These are phyloP conservation scores for Phytophthora constricta DNA, from an alignment of 352 stramenopile species.

Conservation along the genomic window DNA sequence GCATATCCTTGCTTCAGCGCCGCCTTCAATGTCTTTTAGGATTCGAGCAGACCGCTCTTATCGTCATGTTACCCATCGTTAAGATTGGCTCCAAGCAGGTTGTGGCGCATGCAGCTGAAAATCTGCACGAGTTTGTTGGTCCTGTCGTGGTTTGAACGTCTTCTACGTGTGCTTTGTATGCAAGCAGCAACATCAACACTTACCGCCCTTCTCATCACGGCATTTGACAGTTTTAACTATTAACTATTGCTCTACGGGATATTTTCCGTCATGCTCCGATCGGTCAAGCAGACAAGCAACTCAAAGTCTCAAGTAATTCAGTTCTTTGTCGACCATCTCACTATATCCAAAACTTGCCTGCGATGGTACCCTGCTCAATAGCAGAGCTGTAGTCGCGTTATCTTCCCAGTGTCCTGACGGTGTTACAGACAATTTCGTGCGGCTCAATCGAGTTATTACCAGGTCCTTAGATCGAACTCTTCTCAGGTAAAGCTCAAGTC, in stretches of 20 bases:
- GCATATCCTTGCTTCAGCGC: conserved; percentile 14
- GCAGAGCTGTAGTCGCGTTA: no score
- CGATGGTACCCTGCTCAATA: no score
- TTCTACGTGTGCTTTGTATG: no score
- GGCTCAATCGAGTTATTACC: no score
- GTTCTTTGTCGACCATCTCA: neutral
- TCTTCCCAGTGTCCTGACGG: no score
- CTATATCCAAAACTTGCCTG: neutral
- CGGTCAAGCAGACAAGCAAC: neutral
- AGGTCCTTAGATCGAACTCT: no score
- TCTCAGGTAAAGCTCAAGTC: no score
- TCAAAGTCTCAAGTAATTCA: no score
- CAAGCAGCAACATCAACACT: neutral
- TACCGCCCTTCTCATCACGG: neutral
- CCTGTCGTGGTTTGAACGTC: no score
- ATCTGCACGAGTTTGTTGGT: conserved; percentile 22
- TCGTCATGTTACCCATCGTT: conserved; percentile 1
- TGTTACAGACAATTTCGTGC: no score
- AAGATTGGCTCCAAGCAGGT: conserved; percentile 26
- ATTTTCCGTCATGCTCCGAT: neutral
- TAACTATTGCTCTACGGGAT: neutral
- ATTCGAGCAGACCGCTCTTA: neutral
- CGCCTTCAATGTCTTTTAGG: neutral
- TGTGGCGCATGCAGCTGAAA: neutral
- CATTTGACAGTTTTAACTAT: neutral